Base-by-base conservation (phyloP, 176 grass and related monocot species). In the Typha latifolia region DNA sequence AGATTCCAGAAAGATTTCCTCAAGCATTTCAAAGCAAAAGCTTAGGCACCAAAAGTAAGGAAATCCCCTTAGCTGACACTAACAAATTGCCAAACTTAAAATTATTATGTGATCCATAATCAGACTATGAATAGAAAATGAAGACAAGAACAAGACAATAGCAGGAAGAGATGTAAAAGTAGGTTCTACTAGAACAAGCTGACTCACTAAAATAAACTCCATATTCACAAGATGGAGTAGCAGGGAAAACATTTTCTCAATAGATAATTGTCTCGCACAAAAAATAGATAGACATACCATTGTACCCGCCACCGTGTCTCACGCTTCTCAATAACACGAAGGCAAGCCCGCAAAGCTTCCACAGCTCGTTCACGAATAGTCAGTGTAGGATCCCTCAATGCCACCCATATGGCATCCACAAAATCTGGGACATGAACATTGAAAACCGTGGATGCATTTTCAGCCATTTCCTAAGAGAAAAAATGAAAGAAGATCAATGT, bases 261-360 rank as follows among this genome's bases (percentile, higher is more conserved):
- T 6, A 23, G 12, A 72, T 24, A 43, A 43, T 43, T 43, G 37
- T 10, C 37, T 43, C 37, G 1, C 7, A 43, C 37, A 43, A 43
- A 10, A 6, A 6, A 43, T 10, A 15, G 31, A 12, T 69, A 55
- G 78, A 80, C 73, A 70, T 82, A 92, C 94, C 94, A 97, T 71
- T 97, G 94, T 61, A 92, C 94, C 49, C 94, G 85, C 94, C 94
- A 97, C n/a, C 94, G 94, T 31, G 94, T 97, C 79, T 97, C 94
- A 49, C 94, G 83, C 77, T 84, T 92, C 78, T 97, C 94, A 49
- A 97, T 97, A 79, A 97, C 94, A 73, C 87, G 85, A 48, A 97
- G 83, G 78, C 94, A 97, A 32, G 88, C 88, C 75, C 94, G 82
- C 61, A 97, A 82, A 19, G 94, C 94, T 75, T 97, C 94, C 70